phyloP scores from a whole-genome alignment of 768 basidiomycete species.

The Termitomyces sp. region DNA sequence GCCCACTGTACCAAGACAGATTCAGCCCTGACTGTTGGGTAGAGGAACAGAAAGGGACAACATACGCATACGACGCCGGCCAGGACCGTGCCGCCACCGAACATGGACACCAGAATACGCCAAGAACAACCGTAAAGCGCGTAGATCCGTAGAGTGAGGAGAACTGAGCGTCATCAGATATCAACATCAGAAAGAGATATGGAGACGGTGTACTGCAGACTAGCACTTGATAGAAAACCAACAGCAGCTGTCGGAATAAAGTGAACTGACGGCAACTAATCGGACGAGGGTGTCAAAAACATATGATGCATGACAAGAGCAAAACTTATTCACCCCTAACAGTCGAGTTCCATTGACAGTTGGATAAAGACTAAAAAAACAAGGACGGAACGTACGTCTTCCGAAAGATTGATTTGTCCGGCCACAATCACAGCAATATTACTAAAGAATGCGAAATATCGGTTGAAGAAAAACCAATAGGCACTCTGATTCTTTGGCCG shows the following conservation, averaged over 20 bases:
- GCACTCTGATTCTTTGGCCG: no score
- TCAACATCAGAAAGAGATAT: neutral
- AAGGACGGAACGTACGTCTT: conserved; percentile 15
- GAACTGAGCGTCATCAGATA: conserved; percentile 20
- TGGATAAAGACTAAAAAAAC: neutral
- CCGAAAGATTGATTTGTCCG: conserved; percentile 20
- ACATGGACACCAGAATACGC: conserved; percentile 28
- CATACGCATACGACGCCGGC: conserved; percentile 28
- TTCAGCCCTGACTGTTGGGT: neutral
- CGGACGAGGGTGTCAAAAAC: neutral
- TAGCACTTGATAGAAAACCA: conserved; percentile 38
- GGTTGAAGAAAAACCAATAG: no score
- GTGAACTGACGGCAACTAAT: conserved; percentile 33
- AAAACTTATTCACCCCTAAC: conserved; percentile 9
- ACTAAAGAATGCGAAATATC: no score
- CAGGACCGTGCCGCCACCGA: conserved; percentile 25
- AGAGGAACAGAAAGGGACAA: conserved; percentile 2
- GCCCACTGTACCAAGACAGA: conserved; percentile 11
- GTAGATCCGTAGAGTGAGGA: conserved; percentile 41
- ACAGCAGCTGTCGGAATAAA: conserved; percentile 32
- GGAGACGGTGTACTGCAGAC: conserved; percentile 33
- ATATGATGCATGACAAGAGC: neutral
- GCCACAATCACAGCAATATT: conserved; percentile 4
- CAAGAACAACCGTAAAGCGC: conserved; percentile 40
- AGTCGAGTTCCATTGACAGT: neutral